Evolutionary conservation across 108 stramenopile species (phyloP).

Genomic region (Fistulifera solaris): DNA sequence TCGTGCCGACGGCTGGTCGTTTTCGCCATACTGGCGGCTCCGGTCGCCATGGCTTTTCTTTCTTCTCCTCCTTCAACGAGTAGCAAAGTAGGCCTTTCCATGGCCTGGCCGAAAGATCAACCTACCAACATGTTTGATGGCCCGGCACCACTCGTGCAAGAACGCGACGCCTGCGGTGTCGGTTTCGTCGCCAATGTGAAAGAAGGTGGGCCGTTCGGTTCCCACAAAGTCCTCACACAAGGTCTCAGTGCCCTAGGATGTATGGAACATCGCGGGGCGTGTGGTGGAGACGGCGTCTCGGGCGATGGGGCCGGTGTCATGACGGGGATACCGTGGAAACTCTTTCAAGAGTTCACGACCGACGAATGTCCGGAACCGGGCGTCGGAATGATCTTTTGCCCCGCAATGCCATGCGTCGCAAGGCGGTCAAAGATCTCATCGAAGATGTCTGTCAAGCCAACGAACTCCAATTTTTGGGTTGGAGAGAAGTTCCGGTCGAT

Average conservation of each 20-base stretch:
- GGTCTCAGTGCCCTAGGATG: conserved; percentile 71
- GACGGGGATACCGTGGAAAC: conserved; percentile 92
- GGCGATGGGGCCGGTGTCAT: conserved; percentile 95
- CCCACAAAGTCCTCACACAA: conserved; percentile 63
- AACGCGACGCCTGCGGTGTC: conserved; percentile 97
- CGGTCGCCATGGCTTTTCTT: background rate
- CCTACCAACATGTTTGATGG: conserved; percentile 76
- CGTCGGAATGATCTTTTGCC: conserved; percentile 93
- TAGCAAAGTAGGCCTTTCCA: conserved; percentile 9
- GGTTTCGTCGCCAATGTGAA: conserved; percentile 89
- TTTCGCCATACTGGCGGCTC: background rate
- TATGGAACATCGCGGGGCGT: conserved; percentile 86
- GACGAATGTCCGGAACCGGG: conserved; percentile 66
- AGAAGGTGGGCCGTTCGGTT: conserved; percentile 58
- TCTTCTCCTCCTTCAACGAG: background rate
- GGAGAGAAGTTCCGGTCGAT: conserved; percentile 85
- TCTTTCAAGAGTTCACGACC: conserved; percentile 59
- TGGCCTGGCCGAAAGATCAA: conserved; percentile 22
- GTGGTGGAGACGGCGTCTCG: conserved; percentile 76
- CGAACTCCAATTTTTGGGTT: conserved; percentile 82
- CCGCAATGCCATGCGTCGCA: conserved; percentile 56
- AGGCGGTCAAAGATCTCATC: conserved; percentile 59
- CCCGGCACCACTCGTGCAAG: conserved; percentile 62
- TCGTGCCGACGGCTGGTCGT: background rate
- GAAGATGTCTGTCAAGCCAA: conserved; percentile 73